Evolutionary conservation across 495 filamentous ascomycete species (phyloP), one percentile per base, ranked within the genome.

Genomic region (Glarea lozoyensis): DNA sequence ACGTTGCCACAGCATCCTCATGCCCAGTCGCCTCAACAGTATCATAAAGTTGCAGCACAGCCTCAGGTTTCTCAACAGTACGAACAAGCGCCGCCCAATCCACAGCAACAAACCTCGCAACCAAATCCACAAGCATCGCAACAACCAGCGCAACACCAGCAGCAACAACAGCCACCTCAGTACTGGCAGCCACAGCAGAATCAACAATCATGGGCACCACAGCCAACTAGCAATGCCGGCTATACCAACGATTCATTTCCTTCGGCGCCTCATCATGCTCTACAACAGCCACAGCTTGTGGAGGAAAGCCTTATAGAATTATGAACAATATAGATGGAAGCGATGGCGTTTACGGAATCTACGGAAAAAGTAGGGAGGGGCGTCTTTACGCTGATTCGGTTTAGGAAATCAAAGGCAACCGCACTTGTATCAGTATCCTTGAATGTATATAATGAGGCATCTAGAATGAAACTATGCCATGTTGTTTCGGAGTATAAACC

Each of bases 271-370:
- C 78, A 76, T 51, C 73, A 83, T 50, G 69, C 76, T 22, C 70
- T 74, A 43, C 61, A 63, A 29, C 68, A n/a, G n/a, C n/a, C 77
- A 42, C 69, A 76, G 10, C 73, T 76, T 11, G 69, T 86, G 43
- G 90, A 97, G 62, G 90, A 97, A 63, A 88, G 84, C 54, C 65
- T 97, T 60, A 97, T 97, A 63, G 90, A 97, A 57, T 66, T 86
- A 43, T 86, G 63, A 62, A 22, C 13, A 10, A 39, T 40, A 36
- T 9, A 5, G 12, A 37, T 10, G n/a, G 20, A 6, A 45, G 42
- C 46, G 42, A 33, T 35, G 50, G 50, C 42, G 42, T 49, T 49
- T 35, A 42, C 24, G 15, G 25, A n/a, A 22, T 15, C 5, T 36
- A 16, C 25, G 15, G 15, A 48, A 27, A 42, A 37, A 42, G 38